phyloP scores from a whole-genome alignment of 768 basidiomycete species.

The Russula griseocarnosa region DNA sequence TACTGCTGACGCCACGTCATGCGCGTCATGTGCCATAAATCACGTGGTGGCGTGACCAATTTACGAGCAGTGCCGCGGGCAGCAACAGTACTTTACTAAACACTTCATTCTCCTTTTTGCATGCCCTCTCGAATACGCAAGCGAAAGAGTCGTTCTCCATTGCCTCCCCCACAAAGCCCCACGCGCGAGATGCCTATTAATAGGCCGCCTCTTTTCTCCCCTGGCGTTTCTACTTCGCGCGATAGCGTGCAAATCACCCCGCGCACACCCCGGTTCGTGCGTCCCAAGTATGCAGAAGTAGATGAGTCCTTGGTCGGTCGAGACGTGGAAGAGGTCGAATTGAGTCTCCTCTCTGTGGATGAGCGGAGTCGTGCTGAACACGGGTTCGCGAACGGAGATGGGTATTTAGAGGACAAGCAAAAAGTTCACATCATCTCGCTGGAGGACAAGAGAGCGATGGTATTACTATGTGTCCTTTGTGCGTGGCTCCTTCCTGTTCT shows the following conservation, averaged over 20 bases:
- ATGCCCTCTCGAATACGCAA: conserved; percentile 14
- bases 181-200: not conserved
- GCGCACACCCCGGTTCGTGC: conserved; percentile 12
- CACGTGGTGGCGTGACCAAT: no score
- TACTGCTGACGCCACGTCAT: no score
- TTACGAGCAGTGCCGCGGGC: no score
- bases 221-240: conserved; percentile 14
- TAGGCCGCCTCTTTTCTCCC: not conserved
- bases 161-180: not conserved
- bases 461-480: conserved; percentile 46
- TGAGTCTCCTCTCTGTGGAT: conserved; percentile 27
- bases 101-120: not conserved
- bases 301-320: not conserved
- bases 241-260: conserved; percentile 23
- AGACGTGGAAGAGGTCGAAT: conserved; percentile 29
- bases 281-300: not conserved
- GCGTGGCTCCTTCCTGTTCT: conserved; percentile 29
- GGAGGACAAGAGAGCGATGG: conserved; percentile 46
- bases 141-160: conserved; percentile 7
- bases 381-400: conserved; percentile 27
- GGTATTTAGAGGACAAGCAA: conserved; percentile 3
- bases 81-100: not conserved
- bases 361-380: conserved; percentile 16
- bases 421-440: conserved; percentile 18
- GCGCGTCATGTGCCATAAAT: no score